A percentile compares a stretch with the other conserved stretches of the same genome.
Evolutionary conservation across 805 yeast species (phyloP).

Genomic region (Kodamaea hsintzibuensis): DNA sequence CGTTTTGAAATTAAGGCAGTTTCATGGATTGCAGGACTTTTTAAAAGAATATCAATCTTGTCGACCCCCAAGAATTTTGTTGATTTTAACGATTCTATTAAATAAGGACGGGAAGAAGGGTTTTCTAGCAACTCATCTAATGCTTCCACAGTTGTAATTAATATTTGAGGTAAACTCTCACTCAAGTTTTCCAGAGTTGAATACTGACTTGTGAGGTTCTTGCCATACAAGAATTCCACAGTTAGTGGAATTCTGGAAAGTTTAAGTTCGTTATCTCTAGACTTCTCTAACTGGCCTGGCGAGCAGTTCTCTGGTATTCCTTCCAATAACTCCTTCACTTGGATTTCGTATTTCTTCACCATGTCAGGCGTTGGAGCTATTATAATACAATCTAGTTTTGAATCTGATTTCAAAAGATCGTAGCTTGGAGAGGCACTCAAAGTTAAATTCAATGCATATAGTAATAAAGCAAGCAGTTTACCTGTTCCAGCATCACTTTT

Average conservation of each 20-base stretch:
- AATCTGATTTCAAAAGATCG: constrained; percentile 11
- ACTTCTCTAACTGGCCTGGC: constrained; percentile 18
- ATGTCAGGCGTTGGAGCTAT: constrained; percentile 26
- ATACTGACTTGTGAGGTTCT: neutral
- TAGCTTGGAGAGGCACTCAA: constrained; percentile 21
- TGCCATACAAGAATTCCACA: constrained; percentile 14
- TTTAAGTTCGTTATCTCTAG: constrained; percentile 10
- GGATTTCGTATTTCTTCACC: constrained; percentile 18
- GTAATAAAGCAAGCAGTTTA: constrained; percentile 19
- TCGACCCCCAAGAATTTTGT: constrained; percentile 21
- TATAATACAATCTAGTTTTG: constrained; percentile 19
- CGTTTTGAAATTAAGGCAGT: neutral
- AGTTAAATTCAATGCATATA: constrained; percentile 20
- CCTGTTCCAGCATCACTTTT: constrained; percentile 21
- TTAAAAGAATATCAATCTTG: constrained; percentile 19
- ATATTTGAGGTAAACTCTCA: neutral
- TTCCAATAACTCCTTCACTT: constrained; percentile 13
- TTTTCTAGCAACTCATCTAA: neutral
- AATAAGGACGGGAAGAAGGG: neutral
- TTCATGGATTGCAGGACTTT: constrained; percentile 13
- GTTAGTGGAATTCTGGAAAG: constrained; percentile 19
- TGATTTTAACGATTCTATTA: neutral
- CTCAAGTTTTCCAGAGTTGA: neutral
- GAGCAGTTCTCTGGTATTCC: constrained; percentile 23
- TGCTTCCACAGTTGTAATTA: constrained; percentile 5